Base-by-base conservation (phyloP, 345 rosid species). In the Hibiscus trionum region DNA sequence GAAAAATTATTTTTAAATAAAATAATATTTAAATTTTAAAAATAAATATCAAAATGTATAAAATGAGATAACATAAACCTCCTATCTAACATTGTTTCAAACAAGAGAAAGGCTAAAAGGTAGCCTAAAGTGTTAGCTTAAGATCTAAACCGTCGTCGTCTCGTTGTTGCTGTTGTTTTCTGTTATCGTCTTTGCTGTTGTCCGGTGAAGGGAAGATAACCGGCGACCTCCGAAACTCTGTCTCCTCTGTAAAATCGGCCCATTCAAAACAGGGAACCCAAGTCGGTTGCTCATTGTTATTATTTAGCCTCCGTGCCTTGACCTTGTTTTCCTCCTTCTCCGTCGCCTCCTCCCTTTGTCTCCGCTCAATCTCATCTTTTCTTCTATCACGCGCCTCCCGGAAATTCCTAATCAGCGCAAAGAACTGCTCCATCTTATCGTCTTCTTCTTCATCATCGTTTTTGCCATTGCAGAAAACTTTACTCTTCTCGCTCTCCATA, bases 401-500 rank as follows among this genome's bases (percentile, higher is more conserved):
- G 9, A 47, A 72, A 62, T 55, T 61, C 75, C 61, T 62, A 11
- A 72, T 31, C 50, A 72, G 61, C 1, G 69, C 53, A 21, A 12
- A 72, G 61, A 72, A 72, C 50, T 63, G 35, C 52, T 72, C 69
- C 69, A 80, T 33, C 74, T 81, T 77, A 74, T 70, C 56, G 3
- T 76, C 72, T 2, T 80, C 72, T 2, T 80, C 82, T 21, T 76
- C 58, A 2, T 39, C 65, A 17, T 64, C 71, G 0, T 71, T 67
- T 3, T 35, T 76, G 1, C 11, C 61, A 65, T 42, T 37, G 44
- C 12, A 2, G 12, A 0, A 19, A 17, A 7, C 10, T 39, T 9
- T 4, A 26, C 64, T 64, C 16, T 47, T 71, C 50, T 31, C 31
- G 0, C 49, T 71, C 8, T 65, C 78, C 83, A 83, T 82, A 15